Evolutionary conservation across 768 basidiomycete genomes (phyloP), one percentile per base, ranked within the genome.

Genomic region (Dendrothele bispora): DNA sequence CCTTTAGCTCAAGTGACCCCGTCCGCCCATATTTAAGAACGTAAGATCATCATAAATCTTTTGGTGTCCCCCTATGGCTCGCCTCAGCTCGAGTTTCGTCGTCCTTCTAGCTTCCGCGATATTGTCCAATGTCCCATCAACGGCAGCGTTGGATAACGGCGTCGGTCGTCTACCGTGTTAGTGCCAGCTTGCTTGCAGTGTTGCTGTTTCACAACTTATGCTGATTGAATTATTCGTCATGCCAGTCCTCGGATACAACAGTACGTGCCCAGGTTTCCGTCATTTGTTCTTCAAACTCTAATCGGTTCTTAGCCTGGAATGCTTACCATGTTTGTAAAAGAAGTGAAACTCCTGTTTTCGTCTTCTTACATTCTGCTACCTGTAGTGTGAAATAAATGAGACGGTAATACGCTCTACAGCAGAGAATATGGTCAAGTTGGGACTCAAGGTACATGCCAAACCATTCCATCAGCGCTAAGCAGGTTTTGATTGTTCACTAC

Each of bases 171-270:
- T 74, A 28, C 71, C 71, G 18, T 55, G 72, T 72, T 46, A 41
- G 69, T 60, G 20, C 35, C 11, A 32, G 3, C 18, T 39, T 32
- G 17, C n/a, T n/a, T n/a, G n/a, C n/a, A n/a, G n/a, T n/a, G n/a
- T n/a, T n/a, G n/a, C n/a, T n/a, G n/a, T n/a, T n/a, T n/a, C n/a
- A n/a, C n/a, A n/a, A n/a, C n/a, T n/a, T n/a, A n/a, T n/a, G n/a
- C 15, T 38, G 15, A 15, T 22, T 20, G 27, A 28, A 7, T 11
- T 39, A 24, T 26, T 30, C 32, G 32, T 34, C 20, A 28, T 24
- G 17, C 10, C 32, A 84, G 82, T 77, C 17, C 68, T 84, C 69
- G 83, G 82, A 3, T 85, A 80, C 54, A 85, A 85, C 53, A 84
- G 82, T 84, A 39, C 58, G 79, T 55, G 18, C 42, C 44, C 26